Percentiles rank a stretch among this genome's conserved stretches.
Evolutionary conservation across 768 basidiomycete species (phyloP).

Genomic region (Pulveroboletus sp.): DNA sequence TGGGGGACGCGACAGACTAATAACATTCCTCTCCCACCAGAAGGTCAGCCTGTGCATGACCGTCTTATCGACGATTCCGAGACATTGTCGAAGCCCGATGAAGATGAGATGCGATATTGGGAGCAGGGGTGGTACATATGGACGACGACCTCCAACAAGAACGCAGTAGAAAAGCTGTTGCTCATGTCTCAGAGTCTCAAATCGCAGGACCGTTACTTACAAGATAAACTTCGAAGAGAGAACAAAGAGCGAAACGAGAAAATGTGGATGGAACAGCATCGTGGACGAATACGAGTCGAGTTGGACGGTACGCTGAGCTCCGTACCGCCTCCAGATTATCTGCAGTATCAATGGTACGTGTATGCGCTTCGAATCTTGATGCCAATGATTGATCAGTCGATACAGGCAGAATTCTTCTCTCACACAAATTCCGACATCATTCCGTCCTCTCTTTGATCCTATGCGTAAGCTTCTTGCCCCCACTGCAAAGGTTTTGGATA

Average conservation of each 20-base stretch:
- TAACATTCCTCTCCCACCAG: constrained; percentile 61
- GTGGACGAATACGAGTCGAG: constrained; percentile 22
- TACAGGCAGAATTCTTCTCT: constrained; percentile 51
- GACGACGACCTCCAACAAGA: constrained; percentile 53
- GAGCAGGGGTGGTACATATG: constrained; percentile 76
- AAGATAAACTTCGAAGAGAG: constrained; percentile 36
- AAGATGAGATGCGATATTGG: constrained; percentile 54
- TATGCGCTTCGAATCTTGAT: constrained; percentile 21
- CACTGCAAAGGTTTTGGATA: constrained; percentile 46
- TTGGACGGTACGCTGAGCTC: constrained; percentile 31
- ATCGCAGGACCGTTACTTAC: constrained; percentile 39
- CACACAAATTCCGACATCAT: constrained; percentile 55
- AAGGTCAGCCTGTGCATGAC: constrained; percentile 51
- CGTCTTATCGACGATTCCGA: constrained; percentile 13
- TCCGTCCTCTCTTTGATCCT: constrained; percentile 50
- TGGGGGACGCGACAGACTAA: constrained; percentile 43
- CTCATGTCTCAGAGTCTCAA: constrained; percentile 58
- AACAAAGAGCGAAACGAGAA: constrained; percentile 54
- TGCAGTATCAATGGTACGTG: constrained; percentile 35
- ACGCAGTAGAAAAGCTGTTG: constrained; percentile 52
- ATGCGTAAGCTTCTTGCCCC: constrained; percentile 58
- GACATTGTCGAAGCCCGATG: constrained; percentile 17
- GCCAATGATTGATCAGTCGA: neutral
- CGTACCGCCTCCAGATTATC: constrained; percentile 18
- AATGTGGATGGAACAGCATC: constrained; percentile 32